Percentiles rank a stretch among this genome's conserved stretches.
Conservation (phyloP, 805 yeast genomes). For the Wickerhamomyces queroliae region DNA sequence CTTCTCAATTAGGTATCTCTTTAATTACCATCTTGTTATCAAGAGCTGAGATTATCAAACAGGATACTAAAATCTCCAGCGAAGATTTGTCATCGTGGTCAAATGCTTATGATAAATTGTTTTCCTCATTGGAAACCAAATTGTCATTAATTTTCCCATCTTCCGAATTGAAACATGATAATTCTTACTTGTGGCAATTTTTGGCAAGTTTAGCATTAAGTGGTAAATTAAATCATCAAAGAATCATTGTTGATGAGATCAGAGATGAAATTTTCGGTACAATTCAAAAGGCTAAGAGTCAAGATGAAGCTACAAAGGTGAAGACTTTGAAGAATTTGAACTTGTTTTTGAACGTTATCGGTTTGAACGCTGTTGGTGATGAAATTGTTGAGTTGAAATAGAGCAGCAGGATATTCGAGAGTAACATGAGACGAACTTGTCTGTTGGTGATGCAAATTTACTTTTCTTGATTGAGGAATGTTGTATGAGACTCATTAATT, state of each 20-base stretch:
- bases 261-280: constrained; percentile 90
- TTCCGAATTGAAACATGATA: constrained; percentile 27
- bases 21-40: constrained; percentile 86
- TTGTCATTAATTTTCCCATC: constrained; percentile 81
- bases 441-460: no score
- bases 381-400: constrained; percentile 77
- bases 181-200: constrained; percentile 86
- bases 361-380: constrained; percentile 83
- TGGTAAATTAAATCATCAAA: constrained; percentile 85
- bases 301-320: constrained; percentile 36
- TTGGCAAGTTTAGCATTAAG: constrained; percentile 90
- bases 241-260: constrained; percentile 89
- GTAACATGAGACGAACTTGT: no score
- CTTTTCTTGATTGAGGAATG: no score
- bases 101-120: constrained; percentile 72
- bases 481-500: no score
- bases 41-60: constrained; percentile 86
- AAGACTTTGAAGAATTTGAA: constrained; percentile 75
- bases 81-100: constrained; percentile 57
- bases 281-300: constrained; percentile 65
- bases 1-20: constrained; percentile 78
- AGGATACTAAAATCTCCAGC: constrained; percentile 54
- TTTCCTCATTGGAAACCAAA: constrained; percentile 73
- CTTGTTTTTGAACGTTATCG: constrained; percentile 93
- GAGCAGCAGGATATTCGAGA: no score